phyloP scores from a whole-genome alignment of 495 filamentous ascomycete species.

The Glonium stellatum region DNA sequence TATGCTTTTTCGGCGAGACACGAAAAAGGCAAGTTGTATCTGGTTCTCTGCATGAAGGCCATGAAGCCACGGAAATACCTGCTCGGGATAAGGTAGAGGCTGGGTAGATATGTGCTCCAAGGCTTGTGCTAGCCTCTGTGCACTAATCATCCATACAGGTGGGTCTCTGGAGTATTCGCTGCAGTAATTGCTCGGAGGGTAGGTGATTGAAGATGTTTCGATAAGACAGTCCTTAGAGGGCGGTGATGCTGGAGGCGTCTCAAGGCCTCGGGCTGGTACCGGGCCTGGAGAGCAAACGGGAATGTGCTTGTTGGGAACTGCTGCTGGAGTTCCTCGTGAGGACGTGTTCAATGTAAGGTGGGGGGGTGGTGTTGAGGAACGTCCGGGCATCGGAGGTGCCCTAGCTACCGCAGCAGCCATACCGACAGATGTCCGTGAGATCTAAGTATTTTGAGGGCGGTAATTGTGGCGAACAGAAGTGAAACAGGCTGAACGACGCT shows the following conservation, averaged over 20 bases:
- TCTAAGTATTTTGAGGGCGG: neutral
- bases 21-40: slow-evolving; percentile 83
- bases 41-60: slow-evolving; percentile 86
- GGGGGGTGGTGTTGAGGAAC: slow-evolving; percentile 33
- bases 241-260: slow-evolving; percentile 62
- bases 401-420: slow-evolving; percentile 35
- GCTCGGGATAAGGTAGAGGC: slow-evolving; percentile 70
- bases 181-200: slow-evolving; percentile 19
- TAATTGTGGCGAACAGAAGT: neutral
- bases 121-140: slow-evolving; percentile 59
- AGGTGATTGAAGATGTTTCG: slow-evolving; percentile 54
- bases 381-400: slow-evolving; percentile 27
- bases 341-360: slow-evolving; percentile 44
- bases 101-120: slow-evolving; percentile 68
- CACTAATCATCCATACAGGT: slow-evolving; percentile 66
- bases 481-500: neutral
- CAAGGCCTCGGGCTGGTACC: slow-evolving; percentile 51
- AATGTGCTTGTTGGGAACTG: slow-evolving; percentile 86
- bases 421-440: neutral
- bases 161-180: slow-evolving; percentile 51
- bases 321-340: slow-evolving; percentile 45
- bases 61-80: slow-evolving; percentile 96
- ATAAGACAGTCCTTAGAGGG: slow-evolving; percentile 45
- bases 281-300: slow-evolving; percentile 77
- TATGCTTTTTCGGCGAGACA: slow-evolving; percentile 61